phyloP scores from a whole-genome alignment of 768 basidiomycete genomes.

The Tulasnella sp. region DNA sequence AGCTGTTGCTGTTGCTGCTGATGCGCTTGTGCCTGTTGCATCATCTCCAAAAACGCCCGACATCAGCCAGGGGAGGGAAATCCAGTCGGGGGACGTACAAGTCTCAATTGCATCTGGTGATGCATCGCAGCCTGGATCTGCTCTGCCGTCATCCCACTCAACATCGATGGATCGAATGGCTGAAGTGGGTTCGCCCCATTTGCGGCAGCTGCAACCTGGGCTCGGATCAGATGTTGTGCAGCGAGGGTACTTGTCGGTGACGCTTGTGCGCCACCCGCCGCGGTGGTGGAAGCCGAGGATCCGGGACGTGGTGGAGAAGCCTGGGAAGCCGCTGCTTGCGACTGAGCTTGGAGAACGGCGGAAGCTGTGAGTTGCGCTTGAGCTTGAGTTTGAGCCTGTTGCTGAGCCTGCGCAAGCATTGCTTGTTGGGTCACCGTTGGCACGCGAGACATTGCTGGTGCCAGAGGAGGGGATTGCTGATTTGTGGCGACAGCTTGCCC shows the following conservation, averaged over 20 bases:
- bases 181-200: neutral
- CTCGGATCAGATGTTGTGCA: neutral
- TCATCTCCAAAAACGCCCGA: neutral
- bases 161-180: conserved; percentile 12
- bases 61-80: neutral
- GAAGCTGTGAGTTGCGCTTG: conserved; percentile 4
- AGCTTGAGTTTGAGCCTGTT: neutral
- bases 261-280: neutral
- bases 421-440: conserved; percentile 9
- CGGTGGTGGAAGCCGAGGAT: neutral
- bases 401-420: neutral
- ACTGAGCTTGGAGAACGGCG: neutral
- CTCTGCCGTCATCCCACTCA: conserved; percentile 3
- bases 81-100: neutral
- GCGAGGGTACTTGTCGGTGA: neutral
- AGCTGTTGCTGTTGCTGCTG: too few species aligned
- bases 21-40: conserved; percentile 2
- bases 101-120: neutral
- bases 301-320: neutral
- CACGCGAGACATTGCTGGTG: conserved; percentile 3
- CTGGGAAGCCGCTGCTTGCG: neutral
- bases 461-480: conserved; percentile 4
- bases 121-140: neutral
- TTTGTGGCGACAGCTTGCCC: neutral
- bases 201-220: neutral